Percentiles rank a stretch among this genome's conserved stretches.
phyloP scores from a whole-genome alignment of 768 basidiomycete species.

The Rhodotorula graminis region DNA sequence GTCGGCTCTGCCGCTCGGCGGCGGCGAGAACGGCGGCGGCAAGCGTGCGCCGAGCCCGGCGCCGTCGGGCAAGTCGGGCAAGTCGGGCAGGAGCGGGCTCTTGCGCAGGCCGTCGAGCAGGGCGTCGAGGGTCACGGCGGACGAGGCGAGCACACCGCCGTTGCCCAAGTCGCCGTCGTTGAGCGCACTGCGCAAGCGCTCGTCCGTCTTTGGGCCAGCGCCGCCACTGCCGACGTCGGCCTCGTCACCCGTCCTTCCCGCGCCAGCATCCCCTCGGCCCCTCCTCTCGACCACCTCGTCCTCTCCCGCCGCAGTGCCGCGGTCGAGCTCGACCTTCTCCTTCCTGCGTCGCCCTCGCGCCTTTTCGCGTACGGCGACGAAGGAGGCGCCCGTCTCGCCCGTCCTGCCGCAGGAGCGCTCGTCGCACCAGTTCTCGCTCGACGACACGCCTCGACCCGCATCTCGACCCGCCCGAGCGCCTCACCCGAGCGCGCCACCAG shows the following conservation, averaged over 20 bases:
- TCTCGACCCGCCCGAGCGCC: not conserved
- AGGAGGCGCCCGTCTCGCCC: not conserved
- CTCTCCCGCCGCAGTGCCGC: not conserved
- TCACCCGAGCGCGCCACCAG: too few relatives aligned
- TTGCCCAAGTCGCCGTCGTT: not conserved
- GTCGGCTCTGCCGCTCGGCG: conserved; percentile 10
- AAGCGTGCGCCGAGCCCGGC: conserved; percentile 23
- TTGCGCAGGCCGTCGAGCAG: not conserved
- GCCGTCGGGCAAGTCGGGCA: conserved; percentile 18
- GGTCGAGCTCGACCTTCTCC: conserved; percentile 9
- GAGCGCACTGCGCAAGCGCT: not conserved
- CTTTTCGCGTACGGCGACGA: conserved; percentile 9
- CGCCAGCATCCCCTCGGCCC: not conserved
- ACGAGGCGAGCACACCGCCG: not conserved
- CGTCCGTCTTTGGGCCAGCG: not conserved
- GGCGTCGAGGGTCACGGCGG: not conserved
- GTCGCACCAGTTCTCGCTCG: not conserved
- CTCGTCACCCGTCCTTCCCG: not conserved
- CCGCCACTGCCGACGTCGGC: not conserved
- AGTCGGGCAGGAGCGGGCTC: conserved; percentile 14
- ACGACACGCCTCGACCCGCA: not conserved
- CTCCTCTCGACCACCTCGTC: not conserved
- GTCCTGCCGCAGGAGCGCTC: not conserved
- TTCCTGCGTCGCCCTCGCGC: conserved; percentile 6
- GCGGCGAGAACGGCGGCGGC: not conserved